phyloP scores from a whole-genome alignment of 345 rosid species.

The Rhodomyrtus tomentosa region DNA sequence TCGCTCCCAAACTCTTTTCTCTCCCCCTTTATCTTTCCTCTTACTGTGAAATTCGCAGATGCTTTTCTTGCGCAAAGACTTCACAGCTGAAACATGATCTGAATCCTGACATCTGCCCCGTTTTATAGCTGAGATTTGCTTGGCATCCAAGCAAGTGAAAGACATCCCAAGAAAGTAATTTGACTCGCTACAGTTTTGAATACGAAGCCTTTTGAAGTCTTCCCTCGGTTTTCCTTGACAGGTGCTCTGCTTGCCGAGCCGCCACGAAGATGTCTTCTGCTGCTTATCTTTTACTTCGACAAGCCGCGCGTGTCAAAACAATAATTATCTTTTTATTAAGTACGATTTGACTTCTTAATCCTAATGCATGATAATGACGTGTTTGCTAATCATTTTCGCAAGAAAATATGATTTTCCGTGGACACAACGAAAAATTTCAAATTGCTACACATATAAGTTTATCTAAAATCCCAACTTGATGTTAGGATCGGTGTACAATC shows the following conservation, averaged over 20 bases:
- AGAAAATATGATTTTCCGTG: background rate
- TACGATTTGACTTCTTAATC: background rate
- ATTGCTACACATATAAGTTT: too few species aligned
- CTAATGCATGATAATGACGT: background rate
- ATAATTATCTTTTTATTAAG: background rate
- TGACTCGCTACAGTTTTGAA: background rate
- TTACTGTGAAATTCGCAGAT: background rate
- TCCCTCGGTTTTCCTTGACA: background rate
- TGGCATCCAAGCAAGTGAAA: background rate
- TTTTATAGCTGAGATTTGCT: background rate
- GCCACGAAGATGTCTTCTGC: background rate
- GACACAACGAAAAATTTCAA: too few species aligned
- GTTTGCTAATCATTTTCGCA: background rate
- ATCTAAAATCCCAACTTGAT: too few species aligned
- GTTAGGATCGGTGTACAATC: too few species aligned
- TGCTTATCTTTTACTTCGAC: background rate
- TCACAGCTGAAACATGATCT: background rate
- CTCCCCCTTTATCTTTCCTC: background rate
- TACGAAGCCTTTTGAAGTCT: background rate
- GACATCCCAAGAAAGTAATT: background rate
- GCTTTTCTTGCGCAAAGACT: background rate
- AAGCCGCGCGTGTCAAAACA: background rate
- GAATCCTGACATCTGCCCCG: background rate
- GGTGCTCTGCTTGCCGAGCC: background rate
- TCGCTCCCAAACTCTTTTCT: background rate